Base-by-base conservation (phyloP, 2,329 filamentous ascomycete genomes). In the Trichoderma gracile region DNA sequence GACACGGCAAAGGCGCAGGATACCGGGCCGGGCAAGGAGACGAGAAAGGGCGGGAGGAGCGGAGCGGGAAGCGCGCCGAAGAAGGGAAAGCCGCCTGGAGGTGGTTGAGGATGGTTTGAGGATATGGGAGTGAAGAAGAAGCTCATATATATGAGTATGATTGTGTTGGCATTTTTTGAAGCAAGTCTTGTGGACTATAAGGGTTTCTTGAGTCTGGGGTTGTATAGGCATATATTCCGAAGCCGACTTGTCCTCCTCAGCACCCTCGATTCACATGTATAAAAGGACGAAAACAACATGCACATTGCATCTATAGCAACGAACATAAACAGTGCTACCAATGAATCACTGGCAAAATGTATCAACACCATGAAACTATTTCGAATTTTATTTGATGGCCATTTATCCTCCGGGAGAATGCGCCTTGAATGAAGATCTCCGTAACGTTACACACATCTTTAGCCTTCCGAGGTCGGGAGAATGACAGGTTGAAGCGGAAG, bases 1-100 rank as follows among this genome's bases (percentile, higher is more conserved):
- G 73, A 78, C 59, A 70, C 74, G 63, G 76, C 78, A 65, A 68
- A 72, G 12, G 71, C 70, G 3, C 75, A 76, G 65, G 71, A 75
- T 43, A 73, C 70, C 40, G 72, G 72, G 1, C 71, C 71, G 2
- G 76, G 74, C 23, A 67, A 68, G 49, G 76, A 78, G 67, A 74
- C 75, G 25, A 70, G 71, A 25, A 76, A 75, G 69, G 72, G 72
- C 1, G 76, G 75, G n/a, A 69, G 66, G 53, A 80, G 78, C 64
- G 69, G 70, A 15, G 69, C 69, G 1, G 70, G 70, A 4, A 73
- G 70, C 63, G 67, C 70, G 27, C 65, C 69, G 58, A 79, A 79
- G 73, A 73, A 72, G 49, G 72, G 71, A 3, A 70, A 46, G 46
- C 45, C 50, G 3, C 49, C 49, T 25, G 30, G 27, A 27, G 27